phyloP scores from a whole-genome alignment of 2,329 filamentous ascomycete species.

The Cladophialophora carrionii region DNA sequence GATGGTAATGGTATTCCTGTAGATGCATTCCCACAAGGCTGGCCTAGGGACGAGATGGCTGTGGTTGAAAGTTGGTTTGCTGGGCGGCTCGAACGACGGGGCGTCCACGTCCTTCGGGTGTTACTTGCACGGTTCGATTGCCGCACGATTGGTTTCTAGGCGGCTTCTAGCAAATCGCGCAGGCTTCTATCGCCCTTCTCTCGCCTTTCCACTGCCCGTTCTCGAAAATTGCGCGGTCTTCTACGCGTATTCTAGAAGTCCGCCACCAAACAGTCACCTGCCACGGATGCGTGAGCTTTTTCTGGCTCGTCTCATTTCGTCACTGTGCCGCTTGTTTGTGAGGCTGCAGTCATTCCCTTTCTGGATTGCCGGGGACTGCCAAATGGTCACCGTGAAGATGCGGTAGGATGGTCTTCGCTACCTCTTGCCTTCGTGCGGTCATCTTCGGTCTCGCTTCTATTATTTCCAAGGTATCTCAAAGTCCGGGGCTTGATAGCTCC shows the following conservation, averaged over 20 bases:
- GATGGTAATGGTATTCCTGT: background rate
- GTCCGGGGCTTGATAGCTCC: background rate
- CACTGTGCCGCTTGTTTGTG: background rate
- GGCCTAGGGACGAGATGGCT: background rate
- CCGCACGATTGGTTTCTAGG: constrained; percentile 21
- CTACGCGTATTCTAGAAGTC: constrained; percentile 7
- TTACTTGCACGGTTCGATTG: constrained; percentile 13
- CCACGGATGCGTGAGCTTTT: background rate
- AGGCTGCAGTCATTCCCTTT: background rate
- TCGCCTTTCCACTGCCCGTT: constrained; percentile 23
- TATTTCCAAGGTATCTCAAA: background rate
- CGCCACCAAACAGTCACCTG: background rate
- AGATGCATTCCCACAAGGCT: constrained; percentile 9
- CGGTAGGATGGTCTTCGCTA: background rate
- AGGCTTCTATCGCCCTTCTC: constrained; percentile 16
- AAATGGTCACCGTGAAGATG: background rate
- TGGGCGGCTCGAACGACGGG: background rate
- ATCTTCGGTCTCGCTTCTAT: background rate
- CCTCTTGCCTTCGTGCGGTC: background rate
- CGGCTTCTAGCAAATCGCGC: constrained; percentile 22
- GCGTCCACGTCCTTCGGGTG: constrained; percentile 5
- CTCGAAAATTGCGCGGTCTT: constrained; percentile 25
- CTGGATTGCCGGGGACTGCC: background rate
- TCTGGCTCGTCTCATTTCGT: background rate
- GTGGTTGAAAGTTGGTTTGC: background rate